Percentiles rank a stretch among this genome's conserved stretches.
Conservation (phyloP, 2,329 filamentous ascomycete species). For the Metarhizium anisopliae region DNA sequence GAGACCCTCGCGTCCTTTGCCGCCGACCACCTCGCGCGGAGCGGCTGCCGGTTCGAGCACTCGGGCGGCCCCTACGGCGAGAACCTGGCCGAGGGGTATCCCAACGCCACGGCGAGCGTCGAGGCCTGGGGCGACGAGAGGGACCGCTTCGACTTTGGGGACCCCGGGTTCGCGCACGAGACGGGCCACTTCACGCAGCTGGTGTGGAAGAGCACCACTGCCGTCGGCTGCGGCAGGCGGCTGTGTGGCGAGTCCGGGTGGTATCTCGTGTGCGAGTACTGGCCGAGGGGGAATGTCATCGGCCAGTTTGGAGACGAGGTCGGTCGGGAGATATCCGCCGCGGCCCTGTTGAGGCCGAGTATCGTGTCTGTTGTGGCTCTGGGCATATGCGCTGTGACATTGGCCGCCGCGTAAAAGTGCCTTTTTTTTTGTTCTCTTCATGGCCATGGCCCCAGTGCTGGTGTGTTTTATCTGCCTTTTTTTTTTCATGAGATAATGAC, state of each 20-base stretch:
- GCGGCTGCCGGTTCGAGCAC: constrained; percentile 42
- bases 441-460: too few relatives aligned
- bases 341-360: neutral
- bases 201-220: constrained; percentile 57
- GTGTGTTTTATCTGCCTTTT: too few relatives aligned
- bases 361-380: neutral
- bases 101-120: constrained; percentile 49
- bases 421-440: too few relatives aligned
- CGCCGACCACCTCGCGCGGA: constrained; percentile 33
- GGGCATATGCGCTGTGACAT: neutral
- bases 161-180: constrained; percentile 44
- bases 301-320: constrained; percentile 37
- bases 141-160: constrained; percentile 46
- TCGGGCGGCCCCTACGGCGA: constrained; percentile 60
- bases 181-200: constrained; percentile 68
- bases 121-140: constrained; percentile 53
- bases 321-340: neutral
- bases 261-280: constrained; percentile 65
- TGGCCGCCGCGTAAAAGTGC: too few relatives aligned
- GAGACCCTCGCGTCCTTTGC: constrained; percentile 49
- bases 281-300: constrained; percentile 54
- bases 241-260: constrained; percentile 42
- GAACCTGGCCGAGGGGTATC: constrained; percentile 62
- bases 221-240: constrained; percentile 45
- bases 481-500: too few relatives aligned